Evolutionary conservation across 163 green algal species (phyloP), one percentile per base, ranked within the genome.

Genomic region (Coccomyxa subellipsoidea): DNA sequence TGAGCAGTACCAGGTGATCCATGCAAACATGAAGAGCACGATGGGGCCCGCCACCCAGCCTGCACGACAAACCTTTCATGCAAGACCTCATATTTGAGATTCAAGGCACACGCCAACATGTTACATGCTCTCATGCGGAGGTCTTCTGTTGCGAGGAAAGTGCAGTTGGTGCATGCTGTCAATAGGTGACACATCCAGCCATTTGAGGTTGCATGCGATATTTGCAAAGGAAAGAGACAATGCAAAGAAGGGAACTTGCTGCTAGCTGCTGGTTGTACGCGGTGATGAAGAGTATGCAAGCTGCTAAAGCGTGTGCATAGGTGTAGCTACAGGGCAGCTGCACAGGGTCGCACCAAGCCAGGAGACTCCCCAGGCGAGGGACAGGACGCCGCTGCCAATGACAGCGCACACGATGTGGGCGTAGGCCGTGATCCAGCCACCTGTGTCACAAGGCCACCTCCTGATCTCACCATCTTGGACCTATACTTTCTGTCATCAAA

Each of bases 1-100:
- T 6, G 84, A 80, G 0, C 79, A 87, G 83, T 90, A 87, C 54
- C 78, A 83, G 8, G 66, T 73, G 66, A 73, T 34, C 66, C 66
- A 73, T 23, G 85, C 87, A 82, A 90, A 92, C 32, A 87, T 29
- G 6, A 90, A 54, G 21, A 90, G 39, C 34, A 69, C 71, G 35
- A 89, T 69, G 23, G 82, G 81, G 0, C 84, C 89, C 0, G 79
- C 84, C 8, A 85, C 71, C 89, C 89, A 86, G 18, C 83, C 83
- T 40, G 80, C 69, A 79, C 18, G 18, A 66, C 18, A 29, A 66
- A 66, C 27, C n/a, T 73, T 32, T 5, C 66, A 73, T 1, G 21
- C 4, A 36, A 21, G 3, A 1, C 47, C 23, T 8, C 3, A 18
- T 18, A 21, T 59, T 2, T 8, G 3, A 59, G 23, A 59, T 59